Conservation (phyloP, 495 filamentous ascomycete species). For the Aspergillus conjunctus region DNA sequence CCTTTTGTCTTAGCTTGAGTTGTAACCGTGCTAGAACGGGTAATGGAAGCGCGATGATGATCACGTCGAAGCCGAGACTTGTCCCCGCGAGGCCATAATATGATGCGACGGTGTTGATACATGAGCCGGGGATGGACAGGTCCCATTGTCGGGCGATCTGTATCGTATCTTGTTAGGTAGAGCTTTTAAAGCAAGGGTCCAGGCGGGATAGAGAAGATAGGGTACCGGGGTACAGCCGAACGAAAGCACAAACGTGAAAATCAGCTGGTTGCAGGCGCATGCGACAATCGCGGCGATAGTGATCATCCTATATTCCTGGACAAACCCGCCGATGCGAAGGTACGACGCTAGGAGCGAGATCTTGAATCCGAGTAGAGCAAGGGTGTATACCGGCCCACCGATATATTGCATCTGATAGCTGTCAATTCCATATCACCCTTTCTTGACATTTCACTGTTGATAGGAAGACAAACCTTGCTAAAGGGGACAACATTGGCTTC, state of each 20-base stretch:
- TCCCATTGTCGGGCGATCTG: slow-evolving; percentile 53
- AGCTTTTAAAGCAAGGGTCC: background rate
- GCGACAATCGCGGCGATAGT: slow-evolving; percentile 38
- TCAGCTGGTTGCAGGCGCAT: slow-evolving; percentile 40
- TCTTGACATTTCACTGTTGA: background rate
- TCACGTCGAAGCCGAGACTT: slow-evolving; percentile 49
- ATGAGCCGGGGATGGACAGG: slow-evolving; percentile 37
- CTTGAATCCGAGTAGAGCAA: slow-evolving; percentile 54
- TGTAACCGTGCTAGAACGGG: slow-evolving; percentile 44
- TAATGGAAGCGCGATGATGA: slow-evolving; percentile 53
- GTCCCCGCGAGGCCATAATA: slow-evolving; percentile 39
- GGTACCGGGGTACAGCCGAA: slow-evolving; percentile 43
- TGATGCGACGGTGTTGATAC: slow-evolving; percentile 43
- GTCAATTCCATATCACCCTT: background rate
- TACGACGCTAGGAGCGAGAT: slow-evolving; percentile 52
- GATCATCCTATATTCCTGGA: slow-evolving; percentile 38
- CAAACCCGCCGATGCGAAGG: slow-evolving; percentile 48
- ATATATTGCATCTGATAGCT: slow-evolving; percentile 32
- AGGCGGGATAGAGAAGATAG: background rate
- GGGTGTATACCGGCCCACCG: slow-evolving; percentile 34
- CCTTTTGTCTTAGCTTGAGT: slow-evolving; percentile 34
- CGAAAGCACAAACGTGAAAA: slow-evolving; percentile 29
- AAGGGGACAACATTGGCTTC: slow-evolving; percentile 30
- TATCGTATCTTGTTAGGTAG: background rate
- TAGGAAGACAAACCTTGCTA: slow-evolving; percentile 25